Conservation (phyloP, 2,329 filamentous ascomycete genomes). For the Rutstroemia sp. region DNA sequence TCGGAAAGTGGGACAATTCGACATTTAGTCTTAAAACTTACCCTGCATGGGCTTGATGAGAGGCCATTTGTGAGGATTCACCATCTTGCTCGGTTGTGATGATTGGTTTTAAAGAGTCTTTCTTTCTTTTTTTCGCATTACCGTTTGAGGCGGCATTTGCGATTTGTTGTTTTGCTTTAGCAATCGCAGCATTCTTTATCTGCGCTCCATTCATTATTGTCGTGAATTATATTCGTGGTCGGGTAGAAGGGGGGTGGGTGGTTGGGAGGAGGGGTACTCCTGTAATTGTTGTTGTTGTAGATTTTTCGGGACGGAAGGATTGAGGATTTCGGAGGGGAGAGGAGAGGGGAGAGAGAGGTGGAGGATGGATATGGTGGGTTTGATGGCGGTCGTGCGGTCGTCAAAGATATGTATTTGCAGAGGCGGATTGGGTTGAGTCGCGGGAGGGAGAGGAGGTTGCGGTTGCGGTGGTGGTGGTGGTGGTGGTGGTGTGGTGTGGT, state of each 20-base stretch:
- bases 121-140: constrained; percentile 51
- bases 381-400: background rate
- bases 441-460: background rate
- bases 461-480: background rate
- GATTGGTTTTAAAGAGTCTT: constrained; percentile 50
- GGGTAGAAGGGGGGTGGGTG: background rate
- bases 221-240: background rate
- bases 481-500: background rate
- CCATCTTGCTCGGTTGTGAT: constrained; percentile 44
- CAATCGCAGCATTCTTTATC: constrained; percentile 39
- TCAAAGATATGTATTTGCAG: no score
- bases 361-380: background rate
- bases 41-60: constrained; percentile 30
- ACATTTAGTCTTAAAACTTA: constrained; percentile 19
- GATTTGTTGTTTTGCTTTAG: constrained; percentile 52
- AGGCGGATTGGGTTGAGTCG: no score
- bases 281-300: background rate
- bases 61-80: constrained; percentile 24
- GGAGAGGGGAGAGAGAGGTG: background rate
- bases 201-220: constrained; percentile 28
- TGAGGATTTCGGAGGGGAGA: background rate
- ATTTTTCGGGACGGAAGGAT: background rate
- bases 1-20: constrained; percentile 9
- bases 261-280: background rate
- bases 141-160: constrained; percentile 33